Conservation (phyloP, 306 rosid species). For the Cucumis hystrix region DNA sequence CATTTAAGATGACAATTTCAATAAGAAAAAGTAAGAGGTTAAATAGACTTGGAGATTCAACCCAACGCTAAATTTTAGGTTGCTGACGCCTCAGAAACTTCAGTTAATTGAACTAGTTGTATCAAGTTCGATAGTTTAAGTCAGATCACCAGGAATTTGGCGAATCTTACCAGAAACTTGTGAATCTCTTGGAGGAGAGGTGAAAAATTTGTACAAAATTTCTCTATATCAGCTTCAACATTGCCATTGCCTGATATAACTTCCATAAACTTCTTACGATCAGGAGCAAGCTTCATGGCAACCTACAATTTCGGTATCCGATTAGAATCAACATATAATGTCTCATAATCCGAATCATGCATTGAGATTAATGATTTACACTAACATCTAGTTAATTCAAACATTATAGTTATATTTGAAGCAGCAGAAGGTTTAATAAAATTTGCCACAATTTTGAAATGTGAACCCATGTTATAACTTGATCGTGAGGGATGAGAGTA, state of each 20-base stretch:
- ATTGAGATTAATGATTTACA: background rate
- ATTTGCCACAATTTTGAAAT: background rate
- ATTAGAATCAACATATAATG: background rate
- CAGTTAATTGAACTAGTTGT: background rate
- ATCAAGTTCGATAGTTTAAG: background rate
- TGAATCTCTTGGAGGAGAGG: constrained; percentile 82
- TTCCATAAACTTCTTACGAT: constrained; percentile 93
- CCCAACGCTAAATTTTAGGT: background rate
- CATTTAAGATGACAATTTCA: background rate
- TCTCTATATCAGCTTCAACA: constrained; percentile 48
- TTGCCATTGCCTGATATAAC: constrained; percentile 69
- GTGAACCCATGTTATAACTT: background rate
- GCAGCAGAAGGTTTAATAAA: background rate
- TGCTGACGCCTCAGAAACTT: background rate
- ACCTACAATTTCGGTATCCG: constrained; percentile 30
- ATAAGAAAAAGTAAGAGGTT: background rate
- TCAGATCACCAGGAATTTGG: background rate
- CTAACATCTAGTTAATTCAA: background rate
- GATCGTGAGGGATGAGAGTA: background rate
- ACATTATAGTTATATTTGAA: background rate
- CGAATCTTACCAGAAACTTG: constrained; percentile 68
- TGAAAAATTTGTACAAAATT: constrained; percentile 51
- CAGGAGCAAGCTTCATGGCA: constrained; percentile 98
- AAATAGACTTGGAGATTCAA: background rate
- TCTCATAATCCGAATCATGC: background rate